Base-by-base conservation (phyloP, 169 alveolate genomes). In the Plasmodium blacklocki region DNA sequence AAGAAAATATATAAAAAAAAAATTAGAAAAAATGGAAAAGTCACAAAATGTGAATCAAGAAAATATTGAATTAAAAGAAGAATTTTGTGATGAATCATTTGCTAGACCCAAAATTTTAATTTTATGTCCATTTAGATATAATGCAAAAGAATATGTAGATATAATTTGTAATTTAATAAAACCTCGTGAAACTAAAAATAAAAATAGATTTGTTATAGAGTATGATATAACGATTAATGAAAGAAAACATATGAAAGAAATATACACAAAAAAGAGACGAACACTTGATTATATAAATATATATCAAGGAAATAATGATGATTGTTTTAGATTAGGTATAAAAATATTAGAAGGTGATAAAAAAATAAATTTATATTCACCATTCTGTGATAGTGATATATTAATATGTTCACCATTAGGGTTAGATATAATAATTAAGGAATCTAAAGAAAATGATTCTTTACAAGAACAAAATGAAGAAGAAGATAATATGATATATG, bases 391-490 rank as follows among this genome's bases (percentile, higher is more conserved):
- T 23, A 92, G 97, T 68, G 98, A 97, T 71, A 88, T 97, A 32
- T 92, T 97, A 63, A 86, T 97, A 49, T 97, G 97, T 11, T 97
- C 98, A 3, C 98, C 98, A 0, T 88, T 97, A 71, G 98, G 98
- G 0, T 72, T 97, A 49, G 94, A 95, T 45, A 68, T 88, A 47
- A 70, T 88, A 32, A 90, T 92, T 29, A 95, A 95, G 54, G 94
- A 72, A 50, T 71, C 66, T 62, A 93, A 80, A 32, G 93, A 50
- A 18, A 56, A 59, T 0, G 64, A 26, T 3, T 54, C 18, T 3
- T 50, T 14, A 14, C 49, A 9, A 23, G 70, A 2, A 56, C 45
- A 5, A 19, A 21, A 3, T 23, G 26, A 18, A 50, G 52, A n/a
- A 6, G 18, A 39, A n/a, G 29, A n/a, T 8, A 59, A 52, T 15